These are phyloP conservation scores for Paraglomus occultum DNA, from an alignment of 192 early-diverging fungal genomes.

Conservation along the genomic window DNA sequence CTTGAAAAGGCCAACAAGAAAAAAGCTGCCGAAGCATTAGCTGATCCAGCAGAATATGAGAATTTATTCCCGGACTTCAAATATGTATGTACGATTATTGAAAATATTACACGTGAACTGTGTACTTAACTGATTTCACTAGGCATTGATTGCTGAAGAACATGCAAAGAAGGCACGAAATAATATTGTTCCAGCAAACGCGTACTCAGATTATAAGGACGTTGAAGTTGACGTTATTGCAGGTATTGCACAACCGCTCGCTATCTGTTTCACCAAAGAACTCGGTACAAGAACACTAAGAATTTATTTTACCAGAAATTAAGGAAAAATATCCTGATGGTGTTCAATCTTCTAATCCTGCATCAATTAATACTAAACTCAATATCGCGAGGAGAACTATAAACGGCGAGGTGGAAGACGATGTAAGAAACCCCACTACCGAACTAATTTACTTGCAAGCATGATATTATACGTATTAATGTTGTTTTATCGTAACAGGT, in stretches of 20 bases:
- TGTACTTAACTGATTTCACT: background rate
- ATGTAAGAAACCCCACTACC: background rate
- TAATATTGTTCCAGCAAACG: slow-evolving; percentile 42
- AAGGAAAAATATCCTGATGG: slow-evolving; percentile 32
- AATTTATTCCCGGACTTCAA: slow-evolving; percentile 87
- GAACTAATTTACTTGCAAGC: slow-evolving; percentile 27
- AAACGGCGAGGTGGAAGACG: slow-evolving; percentile 31
- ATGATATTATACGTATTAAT: slow-evolving; percentile 23
- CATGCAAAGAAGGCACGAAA: slow-evolving; percentile 36
- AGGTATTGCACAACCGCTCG: slow-evolving; percentile 30
- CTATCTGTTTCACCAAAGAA: background rate
- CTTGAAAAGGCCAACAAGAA: slow-evolving; percentile 65
- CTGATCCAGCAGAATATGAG: slow-evolving; percentile 76
- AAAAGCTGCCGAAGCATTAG: slow-evolving; percentile 87
- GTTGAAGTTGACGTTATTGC: slow-evolving; percentile 55
- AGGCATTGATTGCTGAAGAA: slow-evolving; percentile 52
- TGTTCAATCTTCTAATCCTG: slow-evolving; percentile 11
- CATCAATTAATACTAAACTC: slow-evolving; percentile 11
- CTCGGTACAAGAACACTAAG: background rate
- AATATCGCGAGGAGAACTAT: slow-evolving; percentile 27
- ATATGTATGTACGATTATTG: slow-evolving; percentile 29
- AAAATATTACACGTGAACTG: background rate
- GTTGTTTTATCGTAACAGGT: slow-evolving; percentile 27
- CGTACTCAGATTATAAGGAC: slow-evolving; percentile 62
- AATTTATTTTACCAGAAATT: background rate